Conservation (phyloP, 2,329 filamentous ascomycete genomes). For the Cladosporium sphaerospermum region DNA sequence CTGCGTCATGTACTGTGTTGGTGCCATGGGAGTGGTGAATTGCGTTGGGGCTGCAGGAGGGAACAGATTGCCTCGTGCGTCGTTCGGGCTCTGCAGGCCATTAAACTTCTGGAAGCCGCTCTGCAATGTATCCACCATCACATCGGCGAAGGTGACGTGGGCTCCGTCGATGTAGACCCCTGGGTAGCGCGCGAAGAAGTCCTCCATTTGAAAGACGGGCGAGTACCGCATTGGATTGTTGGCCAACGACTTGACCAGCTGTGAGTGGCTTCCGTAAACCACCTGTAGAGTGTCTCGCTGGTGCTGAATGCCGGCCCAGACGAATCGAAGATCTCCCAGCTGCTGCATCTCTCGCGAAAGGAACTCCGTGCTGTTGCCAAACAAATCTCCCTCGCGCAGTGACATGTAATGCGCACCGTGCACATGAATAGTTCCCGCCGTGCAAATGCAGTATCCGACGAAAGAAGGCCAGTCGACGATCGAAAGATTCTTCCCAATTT, state of each 20-base stretch:
- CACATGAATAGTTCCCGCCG: conserved; percentile 80
- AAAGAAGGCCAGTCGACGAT: conserved; percentile 81
- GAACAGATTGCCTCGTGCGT: conserved; percentile 3
- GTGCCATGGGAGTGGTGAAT: conserved; percentile 7
- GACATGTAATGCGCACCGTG: conserved; percentile 75
- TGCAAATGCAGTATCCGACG: conserved; percentile 79
- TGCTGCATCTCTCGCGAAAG: conserved; percentile 74
- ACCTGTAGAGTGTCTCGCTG: conserved; percentile 72
- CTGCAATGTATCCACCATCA: conserved; percentile 54
- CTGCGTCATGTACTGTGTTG: conserved; percentile 18
- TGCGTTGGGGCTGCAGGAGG: not conserved
- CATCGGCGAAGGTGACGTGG: conserved; percentile 65
- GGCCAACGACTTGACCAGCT: conserved; percentile 67
- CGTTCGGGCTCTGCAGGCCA: conserved; percentile 34
- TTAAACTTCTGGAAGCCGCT: conserved; percentile 32
- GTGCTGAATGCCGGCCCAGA: conserved; percentile 73
- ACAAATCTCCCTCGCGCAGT: conserved; percentile 54
- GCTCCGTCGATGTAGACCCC: conserved; percentile 67
- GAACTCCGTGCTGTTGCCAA: conserved; percentile 61
- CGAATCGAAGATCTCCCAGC: conserved; percentile 64
- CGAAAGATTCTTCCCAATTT: conserved; percentile 67
- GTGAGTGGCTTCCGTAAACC: conserved; percentile 71
- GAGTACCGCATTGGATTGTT: conserved; percentile 66
- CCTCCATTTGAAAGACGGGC: conserved; percentile 75
- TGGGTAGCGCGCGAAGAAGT: conserved; percentile 80